These are phyloP conservation scores for Fusarium metavorans DNA, from an alignment of 2,329 filamentous ascomycete species.

Conservation along the genomic window DNA sequence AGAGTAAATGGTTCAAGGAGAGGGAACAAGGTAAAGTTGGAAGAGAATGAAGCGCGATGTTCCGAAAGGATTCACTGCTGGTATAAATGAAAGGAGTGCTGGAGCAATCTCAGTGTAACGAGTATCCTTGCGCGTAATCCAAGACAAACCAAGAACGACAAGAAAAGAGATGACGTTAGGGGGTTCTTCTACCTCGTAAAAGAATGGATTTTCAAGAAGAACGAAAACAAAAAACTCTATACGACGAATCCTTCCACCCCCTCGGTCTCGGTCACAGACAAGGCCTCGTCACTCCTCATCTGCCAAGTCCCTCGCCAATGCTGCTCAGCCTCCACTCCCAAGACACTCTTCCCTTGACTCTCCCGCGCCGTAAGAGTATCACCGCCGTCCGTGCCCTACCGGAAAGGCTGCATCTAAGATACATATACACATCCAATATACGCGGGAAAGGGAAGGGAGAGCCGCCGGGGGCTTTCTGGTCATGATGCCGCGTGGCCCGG, in stretches of 20 bases:
- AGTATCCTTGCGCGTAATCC: not conserved
- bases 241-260: not conserved
- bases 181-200: not conserved
- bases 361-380: not conserved
- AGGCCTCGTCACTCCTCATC: slow-evolving; percentile 4
- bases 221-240: not conserved
- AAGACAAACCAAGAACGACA: not conserved
- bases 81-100: slow-evolving; percentile 1
- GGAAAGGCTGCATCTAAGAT: not conserved
- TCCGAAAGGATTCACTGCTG: not conserved
- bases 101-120: not conserved
- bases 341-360: not conserved
- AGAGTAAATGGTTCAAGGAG: not conserved
- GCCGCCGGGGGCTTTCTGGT: not conserved
- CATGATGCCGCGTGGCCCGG: not conserved
- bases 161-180: not conserved
- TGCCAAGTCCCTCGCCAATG: slow-evolving; percentile 11
- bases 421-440: not conserved
- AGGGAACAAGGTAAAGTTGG: not conserved
- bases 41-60: not conserved
- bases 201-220: not conserved
- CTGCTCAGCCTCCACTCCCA: slow-evolving; percentile 5
- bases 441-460: not conserved
- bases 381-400: not conserved
- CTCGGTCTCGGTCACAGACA: not conserved